phyloP scores from a whole-genome alignment of 2,329 filamentous ascomycete genomes.

The Ceratocystis colombiana region DNA sequence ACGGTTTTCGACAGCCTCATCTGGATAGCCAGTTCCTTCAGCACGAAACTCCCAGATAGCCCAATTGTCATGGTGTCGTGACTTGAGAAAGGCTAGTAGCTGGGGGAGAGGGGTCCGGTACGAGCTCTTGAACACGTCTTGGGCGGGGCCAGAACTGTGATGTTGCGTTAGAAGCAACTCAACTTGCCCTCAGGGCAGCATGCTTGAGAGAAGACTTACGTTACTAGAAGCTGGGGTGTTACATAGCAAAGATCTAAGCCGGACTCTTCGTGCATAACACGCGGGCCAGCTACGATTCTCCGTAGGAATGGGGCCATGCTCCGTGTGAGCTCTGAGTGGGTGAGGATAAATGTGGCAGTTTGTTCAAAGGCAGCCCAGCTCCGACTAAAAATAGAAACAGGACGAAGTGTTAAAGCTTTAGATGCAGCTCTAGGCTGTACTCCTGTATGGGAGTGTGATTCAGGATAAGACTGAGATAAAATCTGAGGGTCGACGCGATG shows the following conservation, averaged over 20 bases:
- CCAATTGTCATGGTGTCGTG: conserved; percentile 75
- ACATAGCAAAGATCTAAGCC: conserved; percentile 94
- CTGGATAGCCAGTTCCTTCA: conserved; percentile 91
- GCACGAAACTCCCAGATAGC: conserved; percentile 96
- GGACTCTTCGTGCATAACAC: conserved; percentile 73
- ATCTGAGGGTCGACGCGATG: background rate
- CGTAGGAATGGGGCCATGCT: conserved; percentile 64
- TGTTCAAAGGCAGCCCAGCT: conserved; percentile 8
- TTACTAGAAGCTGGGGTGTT: conserved; percentile 63
- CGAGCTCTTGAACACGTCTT: conserved; percentile 78
- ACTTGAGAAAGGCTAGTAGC: conserved; percentile 78
- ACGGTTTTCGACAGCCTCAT: conserved; percentile 73
- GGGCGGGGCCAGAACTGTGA: conserved; percentile 75
- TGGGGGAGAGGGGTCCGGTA: conserved; percentile 89
- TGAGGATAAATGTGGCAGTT: conserved; percentile 18
- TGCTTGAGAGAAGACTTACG: conserved; percentile 35
- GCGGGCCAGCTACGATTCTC: conserved; percentile 82
- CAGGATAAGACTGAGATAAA: background rate
- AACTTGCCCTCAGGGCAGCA: too few species aligned
- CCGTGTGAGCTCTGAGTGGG: conserved; percentile 19
- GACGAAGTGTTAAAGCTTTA: background rate
- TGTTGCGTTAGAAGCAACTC: conserved; percentile 24
- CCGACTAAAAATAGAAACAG: background rate
- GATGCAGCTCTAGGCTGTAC: background rate
- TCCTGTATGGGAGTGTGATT: background rate